Evolutionary conservation across 352 stramenopile species (phyloP), one percentile per base, ranked within the genome.

Genomic region (Phytophthora fragariaefolia): DNA sequence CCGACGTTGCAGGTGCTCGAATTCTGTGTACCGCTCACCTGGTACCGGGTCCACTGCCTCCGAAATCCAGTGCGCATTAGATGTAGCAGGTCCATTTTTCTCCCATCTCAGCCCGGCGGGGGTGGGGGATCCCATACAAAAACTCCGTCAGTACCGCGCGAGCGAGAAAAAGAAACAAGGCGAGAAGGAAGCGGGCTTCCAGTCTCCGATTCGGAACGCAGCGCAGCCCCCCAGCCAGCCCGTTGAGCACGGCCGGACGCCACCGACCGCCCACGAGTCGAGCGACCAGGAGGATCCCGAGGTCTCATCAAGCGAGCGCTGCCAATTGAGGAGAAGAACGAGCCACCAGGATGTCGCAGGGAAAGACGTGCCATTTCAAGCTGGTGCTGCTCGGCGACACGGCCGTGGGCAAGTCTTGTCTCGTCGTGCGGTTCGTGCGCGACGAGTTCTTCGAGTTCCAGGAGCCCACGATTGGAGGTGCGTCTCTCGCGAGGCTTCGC

Each of bases 381-480:
- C 86, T 99, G 8, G 98, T 99, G 36, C 89, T 99, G 50, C 89
- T 99, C 4, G 98, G 98, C 49, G 98, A 99, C 78, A 99, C 98
- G 34, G 98, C 96, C 42, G 98, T 99, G 20, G 98, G 98, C 49
- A 99, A 99, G 76, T 99, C 98, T 4, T 99, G 97, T 87, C 86
- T 99, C 6, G 98, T 99, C 51, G 97, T 99, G 58, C 87, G 98
- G 58, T 99, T 99, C 73, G 98, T 99, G 23, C 83, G 97, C 61
- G 97, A 99, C 80, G 97, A 99, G 76, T 99, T 99, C 82, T 99
- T 99, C 73, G 97, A 99, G 83, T 99, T 99, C 75, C 97, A 99
- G 75, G 96, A 99, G 80, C 93, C 96, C 24, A 99, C 97, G 38
- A 99, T 99, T 71, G 92, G 91, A 83, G 91, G 89, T 97, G 75